These are phyloP conservation scores for Annulohypoxylon nitens DNA, from an alignment of 495 filamentous ascomycete species.

Conservation along the genomic window DNA sequence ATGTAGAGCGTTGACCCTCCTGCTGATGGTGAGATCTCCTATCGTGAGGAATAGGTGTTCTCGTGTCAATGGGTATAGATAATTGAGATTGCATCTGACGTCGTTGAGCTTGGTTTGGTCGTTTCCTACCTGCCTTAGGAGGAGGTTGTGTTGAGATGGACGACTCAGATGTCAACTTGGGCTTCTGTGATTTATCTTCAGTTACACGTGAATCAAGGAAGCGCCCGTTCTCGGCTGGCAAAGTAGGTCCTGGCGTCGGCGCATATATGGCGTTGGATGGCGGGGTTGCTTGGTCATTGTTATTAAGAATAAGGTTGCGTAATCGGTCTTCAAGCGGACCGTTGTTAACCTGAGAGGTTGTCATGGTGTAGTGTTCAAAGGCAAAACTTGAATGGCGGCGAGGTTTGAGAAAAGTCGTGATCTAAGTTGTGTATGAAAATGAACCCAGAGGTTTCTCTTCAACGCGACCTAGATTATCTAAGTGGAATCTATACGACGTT, in stretches of 20 bases:
- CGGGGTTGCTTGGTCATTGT: conserved; percentile 34
- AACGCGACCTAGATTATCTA: background rate
- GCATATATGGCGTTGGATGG: conserved; percentile 8
- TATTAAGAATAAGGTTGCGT: conserved; percentile 58
- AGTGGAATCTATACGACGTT: conserved; percentile 13
- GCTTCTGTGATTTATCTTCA: conserved; percentile 17
- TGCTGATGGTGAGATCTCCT: conserved; percentile 43
- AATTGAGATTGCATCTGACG: conserved; percentile 67
- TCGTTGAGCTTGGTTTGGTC: conserved; percentile 68
- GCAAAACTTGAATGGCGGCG: background rate
- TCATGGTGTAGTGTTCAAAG: conserved; percentile 42
- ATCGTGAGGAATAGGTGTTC: conserved; percentile 46
- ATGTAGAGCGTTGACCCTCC: conserved; percentile 37
- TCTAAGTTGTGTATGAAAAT: background rate
- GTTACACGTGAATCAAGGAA: background rate
- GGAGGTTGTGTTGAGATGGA: conserved; percentile 22
- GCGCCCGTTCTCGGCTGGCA: background rate
- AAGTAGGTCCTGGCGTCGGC: conserved; percentile 5
- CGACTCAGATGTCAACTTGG: conserved; percentile 9
- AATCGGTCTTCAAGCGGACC: conserved; percentile 58
- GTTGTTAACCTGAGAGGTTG: conserved; percentile 29
- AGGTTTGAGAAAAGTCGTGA: background rate
- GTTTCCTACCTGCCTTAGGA: conserved; percentile 54
- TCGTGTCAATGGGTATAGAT: conserved; percentile 63
- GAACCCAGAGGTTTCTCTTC: background rate